phyloP scores from a whole-genome alignment of 2,329 filamentous ascomycete species.

The Aspergillus fumigatus region DNA sequence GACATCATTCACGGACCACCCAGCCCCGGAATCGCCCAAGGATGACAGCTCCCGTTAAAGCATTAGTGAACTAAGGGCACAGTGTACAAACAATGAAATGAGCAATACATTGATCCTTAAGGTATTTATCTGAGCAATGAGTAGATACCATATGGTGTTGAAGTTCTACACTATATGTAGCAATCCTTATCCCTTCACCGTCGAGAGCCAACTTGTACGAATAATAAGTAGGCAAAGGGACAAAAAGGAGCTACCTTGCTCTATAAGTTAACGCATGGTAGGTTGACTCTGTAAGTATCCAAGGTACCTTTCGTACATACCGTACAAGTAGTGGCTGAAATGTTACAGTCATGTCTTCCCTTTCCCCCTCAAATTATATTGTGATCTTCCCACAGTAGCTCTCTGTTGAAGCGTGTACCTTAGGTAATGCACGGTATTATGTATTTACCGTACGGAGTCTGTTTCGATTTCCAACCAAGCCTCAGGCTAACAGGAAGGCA shows the following conservation, averaged over 20 bases:
- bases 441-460: not conserved
- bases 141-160: too few relatives aligned
- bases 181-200: too few relatives aligned
- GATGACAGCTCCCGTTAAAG: not conserved
- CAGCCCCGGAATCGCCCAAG: not conserved
- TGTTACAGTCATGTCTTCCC: not conserved
- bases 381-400: not conserved
- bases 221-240: too few relatives aligned
- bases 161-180: not conserved
- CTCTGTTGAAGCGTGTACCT: too few relatives aligned
- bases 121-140: too few relatives aligned
- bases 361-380: not conserved
- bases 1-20: conserved; percentile 13
- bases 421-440: not conserved
- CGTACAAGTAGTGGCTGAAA: not conserved
- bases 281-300: too few relatives aligned
- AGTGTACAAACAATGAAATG: not conserved
- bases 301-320: too few relatives aligned
- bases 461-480: not conserved
- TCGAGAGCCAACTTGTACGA: too few relatives aligned
- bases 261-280: too few relatives aligned
- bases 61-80: not conserved
- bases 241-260: too few relatives aligned
- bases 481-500: not conserved
- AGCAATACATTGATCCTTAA: not conserved